phyloP scores from a whole-genome alignment of 2,329 filamentous ascomycete species.

The Fusarium miscanthi region DNA sequence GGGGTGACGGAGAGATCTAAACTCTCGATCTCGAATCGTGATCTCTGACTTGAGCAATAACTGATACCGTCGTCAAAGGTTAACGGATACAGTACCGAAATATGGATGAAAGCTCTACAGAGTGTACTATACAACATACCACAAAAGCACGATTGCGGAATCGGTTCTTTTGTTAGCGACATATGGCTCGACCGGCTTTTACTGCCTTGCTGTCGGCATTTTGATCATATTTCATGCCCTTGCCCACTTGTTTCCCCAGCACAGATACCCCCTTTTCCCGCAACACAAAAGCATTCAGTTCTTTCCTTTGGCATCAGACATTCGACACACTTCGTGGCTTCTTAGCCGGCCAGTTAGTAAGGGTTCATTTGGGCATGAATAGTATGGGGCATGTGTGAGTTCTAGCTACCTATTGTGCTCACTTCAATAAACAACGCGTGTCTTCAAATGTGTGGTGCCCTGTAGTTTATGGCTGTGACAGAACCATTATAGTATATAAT shows the following conservation, averaged over 20 bases:
- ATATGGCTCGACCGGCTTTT: conserved; percentile 11
- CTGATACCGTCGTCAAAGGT: not conserved
- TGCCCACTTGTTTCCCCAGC: conserved; percentile 2
- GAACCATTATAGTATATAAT: no score
- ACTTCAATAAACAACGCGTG: conserved; percentile 1
- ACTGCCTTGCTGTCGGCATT: conserved; percentile 12
- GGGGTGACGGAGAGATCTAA: conserved; percentile 53
- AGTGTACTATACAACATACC: conserved; percentile 19
- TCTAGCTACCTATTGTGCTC: conserved; percentile 17
- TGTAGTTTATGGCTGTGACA: not conserved
- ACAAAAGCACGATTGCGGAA: not conserved
- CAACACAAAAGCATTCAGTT: not conserved
- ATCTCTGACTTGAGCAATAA: not conserved
- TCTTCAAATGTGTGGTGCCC: not conserved
- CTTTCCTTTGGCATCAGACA: not conserved
- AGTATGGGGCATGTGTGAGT: conserved; percentile 11
- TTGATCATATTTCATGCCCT: not conserved
- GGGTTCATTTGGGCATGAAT: conserved; percentile 1
- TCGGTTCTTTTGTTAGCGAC: conserved; percentile 6
- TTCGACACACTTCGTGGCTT: conserved; percentile 5
- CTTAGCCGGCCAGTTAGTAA: conserved; percentile 5
- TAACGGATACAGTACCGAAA: not conserved
- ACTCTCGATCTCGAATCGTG: not conserved
- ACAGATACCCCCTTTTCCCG: conserved; percentile 25
- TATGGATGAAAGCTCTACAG: not conserved